Conservation (phyloP, 2,329 filamentous ascomycete species). For the Metarhizium humberi region DNA sequence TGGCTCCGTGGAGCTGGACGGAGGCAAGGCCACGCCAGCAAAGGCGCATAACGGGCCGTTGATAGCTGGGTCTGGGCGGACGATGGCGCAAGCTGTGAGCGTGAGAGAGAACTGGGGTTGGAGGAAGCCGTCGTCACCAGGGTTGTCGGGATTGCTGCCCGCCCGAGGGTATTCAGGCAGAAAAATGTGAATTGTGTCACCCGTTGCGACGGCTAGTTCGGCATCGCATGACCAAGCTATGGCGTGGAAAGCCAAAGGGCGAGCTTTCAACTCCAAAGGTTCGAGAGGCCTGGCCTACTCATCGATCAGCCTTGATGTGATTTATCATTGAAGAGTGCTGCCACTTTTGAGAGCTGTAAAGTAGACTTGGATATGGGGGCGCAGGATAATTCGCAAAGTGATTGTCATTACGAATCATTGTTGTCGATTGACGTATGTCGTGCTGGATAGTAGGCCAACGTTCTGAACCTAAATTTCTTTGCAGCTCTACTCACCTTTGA, state of each 20-base stretch:
- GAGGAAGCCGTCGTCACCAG: conserved; percentile 16
- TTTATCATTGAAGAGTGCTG: background rate
- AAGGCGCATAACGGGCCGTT: conserved; percentile 35
- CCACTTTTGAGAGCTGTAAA: too few species aligned
- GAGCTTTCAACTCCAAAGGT: conserved; percentile 31
- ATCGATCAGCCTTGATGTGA: background rate
- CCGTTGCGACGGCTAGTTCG: conserved; percentile 46
- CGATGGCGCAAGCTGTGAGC: conserved; percentile 22
- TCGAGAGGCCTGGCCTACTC: conserved; percentile 37
- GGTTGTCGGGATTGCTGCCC: conserved; percentile 14
- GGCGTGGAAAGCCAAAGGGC: conserved; percentile 33
- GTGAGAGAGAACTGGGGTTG: conserved; percentile 24
- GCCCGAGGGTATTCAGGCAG: conserved; percentile 33
- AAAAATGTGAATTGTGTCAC: conserved; percentile 44
- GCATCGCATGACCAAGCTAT: conserved; percentile 47
- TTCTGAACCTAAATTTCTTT: too few species aligned
- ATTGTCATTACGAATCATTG: too few species aligned
- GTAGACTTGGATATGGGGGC: too few species aligned
- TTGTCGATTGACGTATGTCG: too few species aligned
- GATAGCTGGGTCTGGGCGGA: conserved; percentile 31
- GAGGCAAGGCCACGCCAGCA: conserved; percentile 24
- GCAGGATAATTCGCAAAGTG: too few species aligned
- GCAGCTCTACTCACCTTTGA: conserved; percentile 11
- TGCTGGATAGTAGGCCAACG: too few species aligned
- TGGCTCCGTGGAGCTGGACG: conserved; percentile 14